A percentile compares a stretch with the other conserved stretches of the same genome.
phyloP scores from a whole-genome alignment of 2,329 filamentous ascomycete species.

The Parasarocladium wereldwijsianum region DNA sequence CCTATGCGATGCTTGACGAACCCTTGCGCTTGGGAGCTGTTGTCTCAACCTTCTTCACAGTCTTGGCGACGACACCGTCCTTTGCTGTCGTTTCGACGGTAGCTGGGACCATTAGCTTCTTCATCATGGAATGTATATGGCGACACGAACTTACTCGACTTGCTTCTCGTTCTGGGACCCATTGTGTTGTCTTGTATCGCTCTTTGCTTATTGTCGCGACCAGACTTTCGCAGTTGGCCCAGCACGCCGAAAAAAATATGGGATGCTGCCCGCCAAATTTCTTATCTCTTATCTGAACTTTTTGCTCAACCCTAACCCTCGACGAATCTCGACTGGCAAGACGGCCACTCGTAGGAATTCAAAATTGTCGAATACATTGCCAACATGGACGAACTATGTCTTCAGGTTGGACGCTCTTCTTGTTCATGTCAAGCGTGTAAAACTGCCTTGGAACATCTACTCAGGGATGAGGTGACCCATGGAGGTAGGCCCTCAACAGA shows the following conservation, averaged over 20 bases:
- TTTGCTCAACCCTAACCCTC: no score
- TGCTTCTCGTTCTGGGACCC: conserved; percentile 17
- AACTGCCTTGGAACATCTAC: no score
- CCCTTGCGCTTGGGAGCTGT: conserved; percentile 20
- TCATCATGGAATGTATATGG: not conserved
- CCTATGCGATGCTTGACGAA: not conserved
- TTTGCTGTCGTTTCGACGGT: conserved; percentile 7
- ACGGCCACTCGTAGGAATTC: no score
- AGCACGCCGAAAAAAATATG: conserved; percentile 21
- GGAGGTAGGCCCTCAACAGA: no score
- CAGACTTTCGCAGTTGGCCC: no score
- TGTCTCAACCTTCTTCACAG: conserved; percentile 19
- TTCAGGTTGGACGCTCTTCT: no score
- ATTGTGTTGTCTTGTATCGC: conserved; percentile 17
- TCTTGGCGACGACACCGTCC: conserved; percentile 14
- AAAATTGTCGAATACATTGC: no score
- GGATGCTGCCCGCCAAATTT: conserved; percentile 19
- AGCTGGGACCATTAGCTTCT: not conserved
- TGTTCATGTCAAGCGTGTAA: no score
- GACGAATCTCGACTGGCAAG: no score
- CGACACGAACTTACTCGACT: conserved; percentile 10
- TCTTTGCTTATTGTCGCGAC: no score
- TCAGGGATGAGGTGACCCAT: no score
- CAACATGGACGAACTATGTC: no score
- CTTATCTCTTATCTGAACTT: conserved; percentile 3